These are phyloP conservation scores for Kickxella alabastrina DNA, from an alignment of 192 early-diverging fungal genomes.

Conservation along the genomic window DNA sequence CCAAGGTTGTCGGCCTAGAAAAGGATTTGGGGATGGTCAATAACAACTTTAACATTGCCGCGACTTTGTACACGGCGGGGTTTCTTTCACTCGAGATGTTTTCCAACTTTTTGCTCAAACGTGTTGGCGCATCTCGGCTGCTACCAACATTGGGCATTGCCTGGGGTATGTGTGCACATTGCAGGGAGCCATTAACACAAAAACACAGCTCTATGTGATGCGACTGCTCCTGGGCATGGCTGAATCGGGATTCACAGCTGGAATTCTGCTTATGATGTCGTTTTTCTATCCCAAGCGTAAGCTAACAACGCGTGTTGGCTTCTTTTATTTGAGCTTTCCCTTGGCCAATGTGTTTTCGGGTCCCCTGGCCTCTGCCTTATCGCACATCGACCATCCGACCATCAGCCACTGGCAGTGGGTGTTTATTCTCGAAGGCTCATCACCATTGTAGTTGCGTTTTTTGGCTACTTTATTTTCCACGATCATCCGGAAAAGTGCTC, in stretches of 20 bases:
- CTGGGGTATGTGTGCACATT: constrained; percentile 47
- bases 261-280: constrained; percentile 32
- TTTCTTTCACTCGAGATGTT: constrained; percentile 36
- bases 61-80: constrained; percentile 41
- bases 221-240: constrained; percentile 37
- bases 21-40: too few species aligned
- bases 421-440: constrained; percentile 42
- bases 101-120: too few species aligned
- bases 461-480: constrained; percentile 35
- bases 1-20: too few species aligned
- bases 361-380: constrained; percentile 40
- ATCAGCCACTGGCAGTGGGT: constrained; percentile 51
- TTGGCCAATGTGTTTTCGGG: constrained; percentile 39
- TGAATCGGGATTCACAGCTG: constrained; percentile 42
- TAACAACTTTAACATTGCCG: too few species aligned
- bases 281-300: constrained; percentile 39
- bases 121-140: too few species aligned
- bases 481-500: too few species aligned
- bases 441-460: constrained; percentile 23
- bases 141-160: constrained; percentile 38
- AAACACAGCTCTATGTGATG: constrained; percentile 24
- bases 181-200: constrained; percentile 37
- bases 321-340: constrained; percentile 40
- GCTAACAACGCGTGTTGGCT: constrained; percentile 19
- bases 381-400: too few species aligned